Percentiles rank a stretch among this genome's conserved stretches.
These are phyloP conservation scores for Boletus rubropictus DNA, from an alignment of 768 basidiomycete genomes.

Conservation along the genomic window DNA sequence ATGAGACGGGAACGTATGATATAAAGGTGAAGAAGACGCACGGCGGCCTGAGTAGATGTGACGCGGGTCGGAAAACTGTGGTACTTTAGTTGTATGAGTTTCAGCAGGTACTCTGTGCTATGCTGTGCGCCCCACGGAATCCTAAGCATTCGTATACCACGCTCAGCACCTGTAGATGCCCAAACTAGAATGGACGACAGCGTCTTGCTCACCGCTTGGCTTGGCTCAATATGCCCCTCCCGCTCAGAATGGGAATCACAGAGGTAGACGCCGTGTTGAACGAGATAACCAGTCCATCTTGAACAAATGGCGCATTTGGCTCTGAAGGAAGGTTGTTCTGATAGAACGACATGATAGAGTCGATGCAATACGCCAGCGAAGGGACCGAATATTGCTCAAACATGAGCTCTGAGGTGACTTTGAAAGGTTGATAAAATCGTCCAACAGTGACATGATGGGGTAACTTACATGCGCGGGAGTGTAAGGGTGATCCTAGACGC, in stretches of 20 bases:
- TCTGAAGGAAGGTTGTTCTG: constrained; percentile 53
- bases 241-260: constrained; percentile 79
- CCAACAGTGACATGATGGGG: neutral
- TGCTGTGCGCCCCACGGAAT: constrained; percentile 94
- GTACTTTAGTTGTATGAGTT: constrained; percentile 93
- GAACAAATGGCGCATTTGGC: constrained; percentile 34
- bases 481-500: constrained; percentile 78
- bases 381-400: constrained; percentile 92
- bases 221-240: constrained; percentile 77
- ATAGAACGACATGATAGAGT: constrained; percentile 90
- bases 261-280: constrained; percentile 91
- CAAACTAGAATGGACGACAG: neutral
- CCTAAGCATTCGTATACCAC: constrained; percentile 37
- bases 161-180: neutral
- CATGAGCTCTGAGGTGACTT: constrained; percentile 93
- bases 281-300: constrained; percentile 82
- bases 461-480: constrained; percentile 76
- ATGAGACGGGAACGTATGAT: neutral
- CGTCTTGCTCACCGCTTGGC: constrained; percentile 64
- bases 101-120: constrained; percentile 86
- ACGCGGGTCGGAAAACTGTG: constrained; percentile 87
- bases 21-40: constrained; percentile 32
- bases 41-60: constrained; percentile 68
- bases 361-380: constrained; percentile 80
- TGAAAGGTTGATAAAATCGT: neutral